A percentile compares a stretch with the other conserved stretches of the same genome.
phyloP scores from a whole-genome alignment of 768 basidiomycete genomes.

The Russula earlei region DNA sequence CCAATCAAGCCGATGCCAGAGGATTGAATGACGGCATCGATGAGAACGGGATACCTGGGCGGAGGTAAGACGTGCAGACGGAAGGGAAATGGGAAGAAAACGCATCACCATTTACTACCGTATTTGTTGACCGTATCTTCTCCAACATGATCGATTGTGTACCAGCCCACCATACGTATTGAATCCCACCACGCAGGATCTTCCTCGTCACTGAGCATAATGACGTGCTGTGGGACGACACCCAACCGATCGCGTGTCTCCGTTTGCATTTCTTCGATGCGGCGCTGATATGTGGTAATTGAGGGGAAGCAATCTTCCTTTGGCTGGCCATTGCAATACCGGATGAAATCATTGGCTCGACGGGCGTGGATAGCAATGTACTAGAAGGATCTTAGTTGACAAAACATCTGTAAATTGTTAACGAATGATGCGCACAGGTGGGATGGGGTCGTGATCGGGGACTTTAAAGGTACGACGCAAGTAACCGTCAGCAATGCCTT shows the following conservation, averaged over 20 bases:
- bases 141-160: slow-evolving; percentile 26
- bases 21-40: slow-evolving; percentile 67
- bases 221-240: slow-evolving; percentile 27
- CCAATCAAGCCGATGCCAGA: slow-evolving; percentile 61
- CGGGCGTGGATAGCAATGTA: slow-evolving; percentile 17
- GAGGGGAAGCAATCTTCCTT: slow-evolving; percentile 33
- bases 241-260: slow-evolving; percentile 28
- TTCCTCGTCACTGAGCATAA: slow-evolving; percentile 37
- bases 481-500: slow-evolving; percentile 26
- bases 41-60: slow-evolving; percentile 58
- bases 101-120: slow-evolving; percentile 28
- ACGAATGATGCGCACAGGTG: slow-evolving; percentile 25
- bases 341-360: slow-evolving; percentile 11
- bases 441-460: slow-evolving; percentile 23
- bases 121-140: slow-evolving; percentile 28
- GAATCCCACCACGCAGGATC: slow-evolving; percentile 34
- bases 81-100: background rate
- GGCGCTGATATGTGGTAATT: slow-evolving; percentile 24
- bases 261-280: slow-evolving; percentile 29
- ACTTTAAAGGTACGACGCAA: slow-evolving; percentile 26
- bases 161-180: slow-evolving; percentile 30
- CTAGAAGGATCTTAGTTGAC: background rate
- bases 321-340: slow-evolving; percentile 27
- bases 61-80: background rate
- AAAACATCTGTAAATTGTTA: background rate